Evolutionary conservation across 1,284 basidiomycete genomes (phyloP).

Genomic region (Moesziomyces aphidis): DNA sequence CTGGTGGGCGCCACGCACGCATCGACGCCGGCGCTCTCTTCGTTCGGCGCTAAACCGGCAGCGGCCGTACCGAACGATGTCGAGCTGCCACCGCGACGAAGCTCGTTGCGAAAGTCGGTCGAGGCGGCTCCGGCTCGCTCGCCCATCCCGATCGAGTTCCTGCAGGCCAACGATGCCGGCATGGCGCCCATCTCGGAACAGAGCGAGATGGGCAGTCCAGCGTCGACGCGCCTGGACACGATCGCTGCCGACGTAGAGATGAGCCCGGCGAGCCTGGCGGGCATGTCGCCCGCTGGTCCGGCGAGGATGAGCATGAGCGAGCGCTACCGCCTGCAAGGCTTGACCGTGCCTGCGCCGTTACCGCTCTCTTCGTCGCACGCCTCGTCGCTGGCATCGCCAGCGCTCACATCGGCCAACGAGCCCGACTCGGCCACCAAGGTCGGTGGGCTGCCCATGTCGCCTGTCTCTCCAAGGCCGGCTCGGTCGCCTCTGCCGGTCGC

Average conservation of each 20-base stretch:
- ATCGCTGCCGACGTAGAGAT: constrained; percentile 21
- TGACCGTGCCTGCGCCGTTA: constrained; percentile 35
- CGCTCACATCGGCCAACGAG: constrained; percentile 8
- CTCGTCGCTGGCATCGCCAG: constrained; percentile 20
- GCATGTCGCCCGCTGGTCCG: constrained; percentile 10
- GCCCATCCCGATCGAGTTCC: constrained; percentile 20
- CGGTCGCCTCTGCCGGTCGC: constrained; percentile 13
- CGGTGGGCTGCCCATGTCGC: constrained; percentile 7
- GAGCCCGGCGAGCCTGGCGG: constrained; percentile 21
- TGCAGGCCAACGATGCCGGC: constrained; percentile 17
- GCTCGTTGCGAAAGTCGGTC: constrained; percentile 25
- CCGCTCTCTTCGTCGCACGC: constrained; percentile 17
- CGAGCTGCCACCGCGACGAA: constrained; percentile 35
- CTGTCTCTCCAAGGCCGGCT: constrained; percentile 7
- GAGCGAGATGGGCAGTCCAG: constrained; percentile 40
- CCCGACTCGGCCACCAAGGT: constrained; percentile 17
- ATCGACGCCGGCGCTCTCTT: constrained; percentile 8
- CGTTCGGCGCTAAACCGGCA: constrained; percentile 11
- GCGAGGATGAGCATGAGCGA: constrained; percentile 45
- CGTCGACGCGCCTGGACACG: constrained; percentile 7
- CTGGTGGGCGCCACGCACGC: constrained; percentile 2
- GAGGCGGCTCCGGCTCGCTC: constrained; percentile 12
- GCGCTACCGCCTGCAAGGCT: constrained; percentile 27
- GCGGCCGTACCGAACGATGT: constrained; percentile 3
- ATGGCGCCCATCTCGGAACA: constrained; percentile 48